Evolutionary conservation across 1,284 basidiomycete genomes (phyloP), one percentile per base, ranked within the genome.

Genomic region (Porphyrellus sp.): DNA sequence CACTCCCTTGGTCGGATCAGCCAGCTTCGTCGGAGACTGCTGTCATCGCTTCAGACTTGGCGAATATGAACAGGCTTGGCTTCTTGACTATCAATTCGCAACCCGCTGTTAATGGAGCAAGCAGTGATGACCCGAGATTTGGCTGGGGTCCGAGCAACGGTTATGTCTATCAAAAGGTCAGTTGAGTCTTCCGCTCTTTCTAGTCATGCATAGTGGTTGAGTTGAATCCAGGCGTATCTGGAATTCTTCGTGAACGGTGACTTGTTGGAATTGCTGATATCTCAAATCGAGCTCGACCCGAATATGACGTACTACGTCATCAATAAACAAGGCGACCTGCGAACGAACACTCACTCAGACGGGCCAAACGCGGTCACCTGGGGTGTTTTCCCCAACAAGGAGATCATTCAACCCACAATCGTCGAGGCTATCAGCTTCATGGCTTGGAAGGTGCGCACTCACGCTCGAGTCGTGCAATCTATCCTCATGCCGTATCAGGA

Each of bases 41-140:
- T 12, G 81, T 89, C 54, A 99, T 99, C 68, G 78, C 87, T 28
- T 73, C 79, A 43, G 85, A 91, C 65, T 80, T 99, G 15, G 81
- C 88, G 11, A 81, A 81, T 67, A 85, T 99, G 77, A 98, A 98
- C 71, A 78, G 85, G 55, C 77, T 91, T 28, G 95, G 96, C 9
- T 98, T 93, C 79, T 75, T 98, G 63, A 99, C 96, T 3, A 98
- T 99, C 77, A 98, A 98, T 73, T 96, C 93, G 35, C 96, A 99
- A 70, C 96, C 96, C 12, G 93, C 96, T 4, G 96, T 99, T 31
- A 93, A 98, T 67, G 96, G 95, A 45, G 92, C 82, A 11, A 77
- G 79, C 53, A 95, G 92, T 62, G 85, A 91, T 56, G 91, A 98
- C 74, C 84, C 86, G 56, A 77, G 85, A 2, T 89, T 93, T 68